Percentiles rank a stretch among this genome's conserved stretches.
These are phyloP conservation scores for Xylariaceae sp. DNA, from an alignment of 2,329 filamentous ascomycete species.

Conservation along the genomic window DNA sequence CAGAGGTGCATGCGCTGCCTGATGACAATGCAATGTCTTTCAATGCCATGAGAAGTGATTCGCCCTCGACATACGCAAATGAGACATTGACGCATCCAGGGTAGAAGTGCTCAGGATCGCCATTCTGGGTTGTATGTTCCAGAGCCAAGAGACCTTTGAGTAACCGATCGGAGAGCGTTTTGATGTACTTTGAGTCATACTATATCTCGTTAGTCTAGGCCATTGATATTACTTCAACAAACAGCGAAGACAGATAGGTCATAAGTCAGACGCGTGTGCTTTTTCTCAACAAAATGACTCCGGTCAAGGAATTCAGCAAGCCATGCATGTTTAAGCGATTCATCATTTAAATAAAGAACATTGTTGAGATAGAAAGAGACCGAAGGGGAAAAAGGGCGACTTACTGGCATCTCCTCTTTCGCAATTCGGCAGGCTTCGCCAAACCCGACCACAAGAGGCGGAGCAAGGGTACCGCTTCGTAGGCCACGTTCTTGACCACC, in stretches of 20 bases:
- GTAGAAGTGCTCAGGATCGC: slow-evolving; percentile 83
- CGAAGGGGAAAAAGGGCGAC: slow-evolving; percentile 46
- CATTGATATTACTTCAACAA: background rate
- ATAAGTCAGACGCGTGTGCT: slow-evolving; percentile 71
- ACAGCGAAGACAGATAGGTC: slow-evolving; percentile 26
- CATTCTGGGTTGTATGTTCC: slow-evolving; percentile 93
- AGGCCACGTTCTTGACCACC: slow-evolving; percentile 96
- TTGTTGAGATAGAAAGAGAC: slow-evolving; percentile 28
- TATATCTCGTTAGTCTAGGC: slow-evolving; percentile 47
- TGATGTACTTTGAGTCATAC: slow-evolving; percentile 92
- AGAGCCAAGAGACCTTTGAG: slow-evolving; percentile 82
- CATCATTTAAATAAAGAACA: slow-evolving; percentile 65
- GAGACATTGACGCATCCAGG: slow-evolving; percentile 98
- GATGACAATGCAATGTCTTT: slow-evolving; percentile 98
- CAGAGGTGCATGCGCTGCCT: slow-evolving; percentile 95
- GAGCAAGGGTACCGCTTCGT: slow-evolving; percentile 91
- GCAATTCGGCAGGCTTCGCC: slow-evolving; percentile 95
- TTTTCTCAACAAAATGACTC: slow-evolving; percentile 64
- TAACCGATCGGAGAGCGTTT: slow-evolving; percentile 81
- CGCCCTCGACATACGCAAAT: slow-evolving; percentile 97
- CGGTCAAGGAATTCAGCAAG: slow-evolving; percentile 81
- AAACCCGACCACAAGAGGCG: slow-evolving; percentile 87
- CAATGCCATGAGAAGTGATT: slow-evolving; percentile 96
- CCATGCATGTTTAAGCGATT: slow-evolving; percentile 88
- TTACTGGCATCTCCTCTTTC: slow-evolving; percentile 87